Evolutionary conservation across 768 basidiomycete genomes (phyloP), one percentile per base, ranked within the genome.

Genomic region (Baorangia bicolor): DNA sequence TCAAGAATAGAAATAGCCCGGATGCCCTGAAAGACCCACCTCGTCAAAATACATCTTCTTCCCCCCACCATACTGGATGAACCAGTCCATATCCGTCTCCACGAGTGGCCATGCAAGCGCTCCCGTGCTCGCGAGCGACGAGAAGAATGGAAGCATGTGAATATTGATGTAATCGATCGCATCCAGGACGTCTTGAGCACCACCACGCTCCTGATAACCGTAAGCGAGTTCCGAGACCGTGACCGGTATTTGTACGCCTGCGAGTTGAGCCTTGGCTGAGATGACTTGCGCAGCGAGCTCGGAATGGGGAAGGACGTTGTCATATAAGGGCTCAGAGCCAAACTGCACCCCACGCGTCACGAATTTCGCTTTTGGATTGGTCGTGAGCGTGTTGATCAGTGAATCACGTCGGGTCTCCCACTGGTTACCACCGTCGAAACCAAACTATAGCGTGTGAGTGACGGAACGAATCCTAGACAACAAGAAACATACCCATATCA

Each of bases 21-120:
- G 25, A 28, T 40, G 38, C 18, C 0, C 20, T 40, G 14, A 46
- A 21, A 16, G 38, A 51, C 76, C 34, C 39, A 83, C 89, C 78
- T 91, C 80, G 61, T 81, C 84, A 35, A 89, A 75, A 63, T 87
- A 87, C 66, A 90, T 87, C 71, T 91, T 90, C 76, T 90, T 90
- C 12, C 81, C 82, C 30, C 79, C 64, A 5, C 81, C 84, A 50
- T 85, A 77, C n/a, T 74, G 64, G 37, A 85, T 76, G 63, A 90
- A 90, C 82, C 84, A 90, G 56, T 87, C 68, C 51, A 88, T 65
- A 64, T 90, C 87, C 1, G 62, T 67, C 55, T 74, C 46, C 0
- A 90, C 82, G 28, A 85, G 72, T 1, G 86, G 81, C 87, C 88
- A 89, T 1, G 87, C 79, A 20, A 76, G 65, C 41, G 76, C 77